Base-by-base conservation (phyloP, 2,329 filamentous ascomycete genomes). In the Neonectria punicea region DNA sequence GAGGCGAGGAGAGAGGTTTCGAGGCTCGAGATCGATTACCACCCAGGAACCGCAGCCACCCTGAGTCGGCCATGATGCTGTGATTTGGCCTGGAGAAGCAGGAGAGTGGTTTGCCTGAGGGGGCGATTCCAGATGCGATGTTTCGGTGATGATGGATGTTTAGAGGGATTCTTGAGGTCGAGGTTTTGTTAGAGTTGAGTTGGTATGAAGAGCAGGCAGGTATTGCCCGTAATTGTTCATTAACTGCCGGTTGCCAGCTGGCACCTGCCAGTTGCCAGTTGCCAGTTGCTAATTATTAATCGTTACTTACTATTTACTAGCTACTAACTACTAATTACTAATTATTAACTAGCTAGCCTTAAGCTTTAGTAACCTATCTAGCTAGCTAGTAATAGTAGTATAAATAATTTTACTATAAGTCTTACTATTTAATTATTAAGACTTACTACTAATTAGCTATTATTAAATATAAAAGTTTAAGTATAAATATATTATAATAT, bases 11-110 rank as follows among this genome's bases (percentile, higher is more conserved):
- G 2, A 73, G 62, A 28, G 49, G 50, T 46, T 58, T 66, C 25
- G 71, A 68, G 10, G 63, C 60, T n/a, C 71, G 74, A 54, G 63
- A 60, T 50, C 66, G 73, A 18, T 62, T 72, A n/a, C 63, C 68
- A 30, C 73, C 68, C 6, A 75, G 64, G 4, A 75, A 69, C 22
- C 70, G 72, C 44, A 74, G 57, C 73, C 73, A 75, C 32, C 61
- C 44, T 43, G 67, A 54, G 13, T 75, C 73, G 20, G 63, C 46
- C 73, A 75, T 75, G 6, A 11, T 54, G 16, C 53, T 44, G 39
- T 4, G 11, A 28, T 25, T 13, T 25, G 18, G 20, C 14, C 41
- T 13, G 39, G 18, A n/a, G n/a, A 43, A 18, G 4, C 2, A 20
- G n/a, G n/a, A 11, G 39, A 6, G n/a, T 18, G 39, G 10, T 10